Percentiles rank a stretch among this genome's conserved stretches.
These are phyloP conservation scores for Arachis hypogaea DNA, from an alignment of 306 rosid genomes.

Conservation along the genomic window DNA sequence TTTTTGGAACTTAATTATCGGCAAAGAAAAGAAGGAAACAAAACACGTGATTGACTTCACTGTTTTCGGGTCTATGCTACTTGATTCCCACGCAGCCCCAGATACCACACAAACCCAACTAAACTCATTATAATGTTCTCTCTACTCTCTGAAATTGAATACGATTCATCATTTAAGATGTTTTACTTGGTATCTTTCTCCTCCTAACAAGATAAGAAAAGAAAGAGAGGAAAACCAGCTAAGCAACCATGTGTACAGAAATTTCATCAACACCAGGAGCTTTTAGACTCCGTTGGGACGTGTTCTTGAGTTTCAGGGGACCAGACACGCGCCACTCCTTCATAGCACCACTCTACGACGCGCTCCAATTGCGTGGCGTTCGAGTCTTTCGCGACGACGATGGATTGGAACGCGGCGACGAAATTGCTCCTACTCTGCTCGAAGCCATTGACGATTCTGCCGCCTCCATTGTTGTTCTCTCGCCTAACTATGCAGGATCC, in stretches of 20 bases:
- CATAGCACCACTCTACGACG: constrained; percentile 33
- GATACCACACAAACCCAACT: too few species aligned
- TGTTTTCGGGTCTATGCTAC: too few species aligned
- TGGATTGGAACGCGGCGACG: constrained; percentile 43
- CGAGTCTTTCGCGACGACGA: constrained; percentile 49
- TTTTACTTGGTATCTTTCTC: too few species aligned
- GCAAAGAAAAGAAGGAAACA: too few species aligned
- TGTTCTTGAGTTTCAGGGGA: constrained; percentile 58
- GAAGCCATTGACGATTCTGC: constrained; percentile 47
- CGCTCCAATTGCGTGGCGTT: constrained; percentile 4
- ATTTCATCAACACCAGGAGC: constrained; percentile 30
- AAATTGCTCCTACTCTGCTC: neutral
- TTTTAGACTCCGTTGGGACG: constrained; percentile 43
- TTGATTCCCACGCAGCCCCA: too few species aligned
- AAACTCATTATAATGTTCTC: too few species aligned
- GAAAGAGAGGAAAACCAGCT: neutral
- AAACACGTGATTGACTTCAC: too few species aligned
- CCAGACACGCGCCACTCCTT: constrained; percentile 39
- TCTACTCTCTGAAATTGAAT: too few species aligned
- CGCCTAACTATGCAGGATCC: constrained; percentile 42
- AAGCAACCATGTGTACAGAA: neutral
- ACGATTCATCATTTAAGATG: too few species aligned
- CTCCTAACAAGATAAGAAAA: too few species aligned
- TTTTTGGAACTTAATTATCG: too few species aligned
- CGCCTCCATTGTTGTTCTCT: constrained; percentile 47